Base-by-base conservation (phyloP, 2,329 filamentous ascomycete genomes). In the Botrytis hyacinthi region DNA sequence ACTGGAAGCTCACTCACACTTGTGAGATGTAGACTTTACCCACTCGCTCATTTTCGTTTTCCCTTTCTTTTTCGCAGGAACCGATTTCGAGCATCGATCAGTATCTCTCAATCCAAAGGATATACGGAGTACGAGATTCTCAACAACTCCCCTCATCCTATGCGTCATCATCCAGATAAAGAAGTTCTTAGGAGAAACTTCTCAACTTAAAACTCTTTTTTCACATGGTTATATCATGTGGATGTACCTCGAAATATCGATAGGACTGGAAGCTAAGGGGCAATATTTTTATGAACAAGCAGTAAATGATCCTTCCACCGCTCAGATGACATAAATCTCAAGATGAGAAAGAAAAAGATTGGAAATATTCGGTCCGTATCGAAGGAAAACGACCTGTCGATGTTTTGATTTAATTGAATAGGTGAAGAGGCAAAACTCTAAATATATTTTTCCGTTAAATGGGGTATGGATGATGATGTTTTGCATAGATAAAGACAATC, bases 121-220 rank as follows among this genome's bases (percentile, higher is more conserved):
- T 9, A 29, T 22, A 22, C 37, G 18, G n/a, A 16, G 14, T 9
- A 22, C 37, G 22, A 29, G 14, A n/a, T 42, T 29, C 60, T 63
- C 48, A 9, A 40, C n/a, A 37, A 51, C 9, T 54, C 22, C 46
- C 22, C 29, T 40, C 44, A 29, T 65, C 40, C 46, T 10, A 16
- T 67, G 65, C 65, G n/a, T 26, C 16, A 32, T 66, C 63, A 18
- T 67, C 22, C 16, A 67, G 35, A 57, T 42, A 8, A 29, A 37
- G 46, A 40, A 29, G 65, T 26, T 68, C 35, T 68, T 57, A 40
- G 35, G 48, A 68, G 65, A 68, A 22, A 57, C 65, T 57, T 54
- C 51, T 42, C 35, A 42, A 29, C 35, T 48, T 54, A 14, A 20
- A 16, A 16, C 32, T 35, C 22, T 1, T 7, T 9, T 16, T 26